These are phyloP conservation scores for Solanum hybrid DNA, from an alignment of 305 asterid species.

Conservation along the genomic window DNA sequence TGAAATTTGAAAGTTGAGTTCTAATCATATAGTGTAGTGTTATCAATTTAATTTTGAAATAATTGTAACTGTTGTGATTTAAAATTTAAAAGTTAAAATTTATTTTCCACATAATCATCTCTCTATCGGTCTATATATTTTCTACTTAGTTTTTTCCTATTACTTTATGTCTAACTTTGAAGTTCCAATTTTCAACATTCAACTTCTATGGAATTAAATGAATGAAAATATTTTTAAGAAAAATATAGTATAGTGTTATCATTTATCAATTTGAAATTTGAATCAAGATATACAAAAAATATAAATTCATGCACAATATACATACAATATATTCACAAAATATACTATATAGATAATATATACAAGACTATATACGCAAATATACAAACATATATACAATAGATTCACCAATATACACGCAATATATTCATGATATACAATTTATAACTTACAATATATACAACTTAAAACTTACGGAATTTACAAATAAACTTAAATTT, in stretches of 20 bases:
- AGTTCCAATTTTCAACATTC: neutral
- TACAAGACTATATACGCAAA: neutral
- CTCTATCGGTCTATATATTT: neutral
- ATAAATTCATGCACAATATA: neutral
- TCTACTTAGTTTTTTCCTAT: neutral
- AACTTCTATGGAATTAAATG: neutral
- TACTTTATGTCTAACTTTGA: neutral
- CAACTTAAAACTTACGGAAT: neutral
- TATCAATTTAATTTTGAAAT: neutral
- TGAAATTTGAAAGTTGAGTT: neutral
- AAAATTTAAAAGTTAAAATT: neutral
- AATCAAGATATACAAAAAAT: neutral
- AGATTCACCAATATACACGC: neutral
- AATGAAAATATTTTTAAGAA: neutral
- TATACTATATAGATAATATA: neutral
- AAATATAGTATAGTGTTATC: neutral
- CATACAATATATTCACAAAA: neutral
- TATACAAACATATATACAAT: too few species aligned
- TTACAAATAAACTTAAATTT: neutral
- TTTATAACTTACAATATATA: neutral
- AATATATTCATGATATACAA: neutral
- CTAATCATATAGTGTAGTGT: neutral
- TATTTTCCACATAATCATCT: neutral
- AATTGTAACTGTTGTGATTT: neutral
- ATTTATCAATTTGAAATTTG: neutral